Evolutionary conservation across 2,329 filamentous ascomycete species (phyloP).

Genomic region (Alternaria metachromatica): DNA sequence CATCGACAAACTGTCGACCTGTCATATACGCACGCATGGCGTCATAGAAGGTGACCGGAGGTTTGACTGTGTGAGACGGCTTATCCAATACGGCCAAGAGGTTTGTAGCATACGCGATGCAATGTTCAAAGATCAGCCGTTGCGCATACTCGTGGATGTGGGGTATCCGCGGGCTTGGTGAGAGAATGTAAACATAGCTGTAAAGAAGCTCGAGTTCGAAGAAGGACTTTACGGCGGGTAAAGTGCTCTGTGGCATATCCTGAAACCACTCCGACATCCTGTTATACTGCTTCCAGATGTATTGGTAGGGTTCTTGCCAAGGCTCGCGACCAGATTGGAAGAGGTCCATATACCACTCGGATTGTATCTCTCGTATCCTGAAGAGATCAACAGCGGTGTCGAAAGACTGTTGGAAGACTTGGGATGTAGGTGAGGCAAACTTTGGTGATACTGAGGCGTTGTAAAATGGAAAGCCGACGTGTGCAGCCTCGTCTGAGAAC

Average conservation of each 20-base stretch:
- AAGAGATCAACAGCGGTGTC: constrained; percentile 80
- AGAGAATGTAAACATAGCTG: constrained; percentile 88
- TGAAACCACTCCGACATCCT: constrained; percentile 84
- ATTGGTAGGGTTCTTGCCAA: constrained; percentile 72
- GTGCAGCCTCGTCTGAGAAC: constrained; percentile 87
- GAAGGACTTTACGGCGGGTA: constrained; percentile 71
- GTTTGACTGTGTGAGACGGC: constrained; percentile 61
- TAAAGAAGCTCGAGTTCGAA: constrained; percentile 91
- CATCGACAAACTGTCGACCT: constrained; percentile 63
- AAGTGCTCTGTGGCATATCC: constrained; percentile 70
- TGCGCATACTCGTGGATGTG: constrained; percentile 78
- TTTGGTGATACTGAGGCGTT: constrained; percentile 44
- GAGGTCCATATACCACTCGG: constrained; percentile 85
- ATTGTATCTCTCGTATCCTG: constrained; percentile 83
- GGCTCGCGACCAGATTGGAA: constrained; percentile 77
- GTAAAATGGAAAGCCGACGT: constrained; percentile 75
- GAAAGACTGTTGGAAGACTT: constrained; percentile 63
- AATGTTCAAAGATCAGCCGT: constrained; percentile 83
- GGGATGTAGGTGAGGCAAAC: constrained; percentile 56
- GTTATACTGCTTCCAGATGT: constrained; percentile 77
- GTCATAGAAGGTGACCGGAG: constrained; percentile 86
- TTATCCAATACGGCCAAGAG: constrained; percentile 69
- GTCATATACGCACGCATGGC: constrained; percentile 81
- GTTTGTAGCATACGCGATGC: constrained; percentile 78
- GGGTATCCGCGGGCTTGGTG: constrained; percentile 77